Evolutionary conservation across 2,329 filamentous ascomycete species (phyloP), one percentile per base, ranked within the genome.

Genomic region (Juglanconis juglandina): DNA sequence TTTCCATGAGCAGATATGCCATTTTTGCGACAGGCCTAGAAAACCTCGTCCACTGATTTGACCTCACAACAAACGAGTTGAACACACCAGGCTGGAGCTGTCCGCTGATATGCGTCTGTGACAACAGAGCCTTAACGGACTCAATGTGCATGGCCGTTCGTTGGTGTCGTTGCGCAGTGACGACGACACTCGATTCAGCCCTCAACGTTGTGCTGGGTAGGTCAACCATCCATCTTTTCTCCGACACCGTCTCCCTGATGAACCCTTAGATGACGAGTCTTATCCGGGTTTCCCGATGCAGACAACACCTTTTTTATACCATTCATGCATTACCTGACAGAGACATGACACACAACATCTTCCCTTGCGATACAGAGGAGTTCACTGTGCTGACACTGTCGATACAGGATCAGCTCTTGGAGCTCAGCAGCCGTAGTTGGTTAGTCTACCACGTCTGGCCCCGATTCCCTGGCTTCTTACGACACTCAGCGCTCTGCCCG

Each of bases 11-110:
- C 81, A 75, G 90, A 92, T 87, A 85, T 89, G 86, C 91, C 92
- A 91, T 78, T 84, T 71, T 90, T 91, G 91, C 78, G 92, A 91
- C 92, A 96, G 92, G 92, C 92, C 91, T 96, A 96, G 92, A 96
- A 96, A 96, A 96, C 93, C 92, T 96, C 87, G 92, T 91, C 92
- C 90, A 94, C 92, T 96, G 92, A 96, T 78, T 67, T 67, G 67
- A 64, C 68, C 47, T 49, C 50, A 59, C 32, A 48, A 52, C 53
- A 47, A 54, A 53, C 49, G 32, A 34, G n/a, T 47, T 48, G 42
- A 53, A 48, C 14, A 35, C n/a, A 49, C 13, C 47, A 17, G 11
- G 39, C 13, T 17, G 13, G 35, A 47, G 14, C 39, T 32, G 34
- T 44, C 33, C 17, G 55, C 58, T 63, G 50, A 63, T 49, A 41